Conservation (phyloP, 352 stramenopile species). For the Phytophthora rubi region DNA sequence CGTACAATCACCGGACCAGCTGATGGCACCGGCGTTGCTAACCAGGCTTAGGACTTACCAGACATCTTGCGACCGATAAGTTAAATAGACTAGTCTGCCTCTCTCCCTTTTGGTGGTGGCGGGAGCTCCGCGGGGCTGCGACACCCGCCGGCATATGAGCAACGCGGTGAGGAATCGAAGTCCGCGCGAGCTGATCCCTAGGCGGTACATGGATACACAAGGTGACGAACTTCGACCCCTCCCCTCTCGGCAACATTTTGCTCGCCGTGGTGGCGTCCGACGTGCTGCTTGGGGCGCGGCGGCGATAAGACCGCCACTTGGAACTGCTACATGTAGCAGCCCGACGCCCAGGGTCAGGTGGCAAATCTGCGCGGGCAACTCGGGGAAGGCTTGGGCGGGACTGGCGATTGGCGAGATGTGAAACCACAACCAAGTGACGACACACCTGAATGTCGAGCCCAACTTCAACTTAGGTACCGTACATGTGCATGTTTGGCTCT, state of each 20-base stretch:
- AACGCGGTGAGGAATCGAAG: slow-evolving; percentile 24
- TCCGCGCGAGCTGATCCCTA: slow-evolving; percentile 8
- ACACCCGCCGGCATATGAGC: slow-evolving; percentile 18
- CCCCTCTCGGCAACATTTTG: not conserved
- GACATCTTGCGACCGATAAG: not conserved
- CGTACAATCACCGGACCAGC: not conserved
- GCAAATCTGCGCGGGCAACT: slow-evolving; percentile 4
- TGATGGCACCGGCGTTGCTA: not conserved
- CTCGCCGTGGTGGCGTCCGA: not conserved
- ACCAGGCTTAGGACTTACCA: not conserved
- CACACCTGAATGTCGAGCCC: slow-evolving; percentile 9
- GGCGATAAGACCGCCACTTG: not conserved
- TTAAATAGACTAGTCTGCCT: too few relatives aligned
- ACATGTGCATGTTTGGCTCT: not conserved
- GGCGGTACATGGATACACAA: not conserved
- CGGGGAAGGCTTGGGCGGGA: slow-evolving; percentile 2
- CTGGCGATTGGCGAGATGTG: slow-evolving; percentile 27
- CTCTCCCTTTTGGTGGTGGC: slow-evolving; percentile 18
- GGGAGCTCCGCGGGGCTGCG: slow-evolving; percentile 1
- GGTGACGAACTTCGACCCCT: slow-evolving; percentile 13
- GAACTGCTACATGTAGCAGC: slow-evolving; percentile 19
- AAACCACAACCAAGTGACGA: slow-evolving; percentile 5
- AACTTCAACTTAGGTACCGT: slow-evolving; percentile 14
- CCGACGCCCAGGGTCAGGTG: slow-evolving; percentile 3
- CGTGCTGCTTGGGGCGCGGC: slow-evolving; percentile 5